These are phyloP conservation scores for Myrica gale DNA, from an alignment of 306 rosid species.

Conservation along the genomic window DNA sequence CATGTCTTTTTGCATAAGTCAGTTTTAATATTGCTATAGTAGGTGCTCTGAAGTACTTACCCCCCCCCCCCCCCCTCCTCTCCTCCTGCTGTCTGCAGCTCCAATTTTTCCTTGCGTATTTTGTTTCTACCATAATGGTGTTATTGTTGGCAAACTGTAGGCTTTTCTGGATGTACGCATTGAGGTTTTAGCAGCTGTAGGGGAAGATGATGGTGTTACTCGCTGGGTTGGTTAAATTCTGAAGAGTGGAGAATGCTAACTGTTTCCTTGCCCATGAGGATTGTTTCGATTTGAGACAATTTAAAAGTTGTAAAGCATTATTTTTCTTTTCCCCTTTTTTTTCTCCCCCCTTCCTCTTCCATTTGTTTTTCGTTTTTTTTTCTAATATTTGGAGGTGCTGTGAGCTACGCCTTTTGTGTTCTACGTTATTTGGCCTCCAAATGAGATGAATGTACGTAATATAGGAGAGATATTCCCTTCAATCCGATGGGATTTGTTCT, in stretches of 20 bases:
- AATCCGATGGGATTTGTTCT: not conserved
- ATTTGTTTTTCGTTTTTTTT: not conserved
- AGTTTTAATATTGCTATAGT: not conserved
- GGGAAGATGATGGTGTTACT: conserved; percentile 82
- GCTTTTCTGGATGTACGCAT: conserved; percentile 85
- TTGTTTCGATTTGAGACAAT: conserved; percentile 38
- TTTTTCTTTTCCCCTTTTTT: not conserved
- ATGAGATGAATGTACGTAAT: conserved; percentile 31
- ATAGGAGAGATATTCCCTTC: conserved; percentile 24
- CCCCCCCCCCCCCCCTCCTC: not conserved
- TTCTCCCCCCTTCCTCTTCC: not conserved
- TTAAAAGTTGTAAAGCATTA: conserved; percentile 45
- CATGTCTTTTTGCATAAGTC: not conserved
- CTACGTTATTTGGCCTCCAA: conserved; percentile 23
- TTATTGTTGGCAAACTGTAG: conserved; percentile 37
- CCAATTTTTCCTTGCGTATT: not conserved
- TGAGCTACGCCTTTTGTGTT: conserved; percentile 16
- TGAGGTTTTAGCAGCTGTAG: conserved; percentile 77
- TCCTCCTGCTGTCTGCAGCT: not conserved
- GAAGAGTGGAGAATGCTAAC: conserved; percentile 15
- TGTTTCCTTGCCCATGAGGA: conserved; percentile 30
- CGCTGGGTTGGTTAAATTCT: conserved; percentile 84
- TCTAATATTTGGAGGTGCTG: not conserved
- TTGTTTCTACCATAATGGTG: not conserved
- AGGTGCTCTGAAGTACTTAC: not conserved